Base-by-base conservation (phyloP, 208 protist genomes). In the Crithidia sp. region DNA sequence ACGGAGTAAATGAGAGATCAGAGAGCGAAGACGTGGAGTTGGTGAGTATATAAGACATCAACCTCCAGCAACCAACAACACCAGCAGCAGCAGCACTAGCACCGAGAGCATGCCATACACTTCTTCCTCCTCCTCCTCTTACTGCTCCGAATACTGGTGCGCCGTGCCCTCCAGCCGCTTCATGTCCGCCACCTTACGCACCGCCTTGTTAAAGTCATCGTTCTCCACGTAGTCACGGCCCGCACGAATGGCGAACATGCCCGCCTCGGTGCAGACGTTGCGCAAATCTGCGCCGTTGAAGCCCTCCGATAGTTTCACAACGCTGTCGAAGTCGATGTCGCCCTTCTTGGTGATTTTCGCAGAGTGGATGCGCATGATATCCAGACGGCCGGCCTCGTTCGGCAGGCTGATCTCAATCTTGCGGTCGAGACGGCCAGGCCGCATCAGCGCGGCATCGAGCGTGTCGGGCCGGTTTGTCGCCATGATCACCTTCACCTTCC, bases 401-500 rank as follows among this genome's bases (percentile, higher is more conserved):
- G 99, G 99, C 13, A 99, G 82, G 0, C 95, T 89, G 83, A 99
- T 99, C 82, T 99, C 99, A 54, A 99, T 98, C 80, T 99, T 99
- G 52, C 97, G 89, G 71, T 98, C 97, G 2, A 99, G 85, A 14
- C 96, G 93, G 39, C 99, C 99, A 13, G 99, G 99, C 14, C 99
- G 92, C 62, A 99, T 90, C 10, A 99, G 92, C 19, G 99, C 99
- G 2, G 97, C 92, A 81, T 99, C 99, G 14, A 98, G 87, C 12
- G 91, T 96, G 74, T 98, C 95, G 8, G 95, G 98, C 10, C 98
- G 88, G 79, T 99, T 99, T 7, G 99, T 99, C 14, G 99, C 99
- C 98, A 99, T 99, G 74, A 99, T 99, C 54, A 99, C 98, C 85
- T 99, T 99, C 43, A 99, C 99, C 80, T 99, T 95, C 36, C 98